phyloP scores from a whole-genome alignment of 202 grass and related monocot genomes.

The Digitaria exilis region DNA sequence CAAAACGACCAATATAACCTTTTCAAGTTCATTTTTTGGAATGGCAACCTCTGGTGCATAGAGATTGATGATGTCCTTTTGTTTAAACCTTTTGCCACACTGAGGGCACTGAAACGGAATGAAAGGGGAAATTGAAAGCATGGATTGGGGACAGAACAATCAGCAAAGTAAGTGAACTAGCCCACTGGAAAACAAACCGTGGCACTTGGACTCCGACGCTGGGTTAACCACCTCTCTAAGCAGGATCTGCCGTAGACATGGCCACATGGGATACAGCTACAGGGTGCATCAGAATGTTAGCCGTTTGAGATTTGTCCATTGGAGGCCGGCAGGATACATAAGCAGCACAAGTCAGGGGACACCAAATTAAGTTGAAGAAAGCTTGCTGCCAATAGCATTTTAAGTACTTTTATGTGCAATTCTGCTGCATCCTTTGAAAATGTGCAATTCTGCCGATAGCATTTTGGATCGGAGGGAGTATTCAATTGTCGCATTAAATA shows the following conservation, averaged over 20 bases:
- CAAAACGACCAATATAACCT: slow-evolving; percentile 49
- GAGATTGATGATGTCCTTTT: slow-evolving; percentile 82
- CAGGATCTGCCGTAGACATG: slow-evolving; percentile 93
- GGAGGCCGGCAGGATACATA: background rate
- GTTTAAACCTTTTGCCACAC: slow-evolving; percentile 65
- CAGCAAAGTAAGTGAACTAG: too few relatives aligned
- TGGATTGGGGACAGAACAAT: background rate
- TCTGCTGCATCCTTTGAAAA: background rate
- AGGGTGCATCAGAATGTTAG: slow-evolving; percentile 35
- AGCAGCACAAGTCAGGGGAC: background rate
- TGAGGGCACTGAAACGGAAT: slow-evolving; percentile 70
- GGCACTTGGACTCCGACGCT: slow-evolving; percentile 46
- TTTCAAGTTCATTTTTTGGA: slow-evolving; percentile 75
- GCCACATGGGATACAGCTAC: slow-evolving; percentile 88
- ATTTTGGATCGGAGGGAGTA: too few relatives aligned
- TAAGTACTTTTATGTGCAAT: background rate
- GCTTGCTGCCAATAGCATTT: background rate
- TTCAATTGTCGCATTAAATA: too few relatives aligned
- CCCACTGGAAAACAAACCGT: slow-evolving; percentile 39
- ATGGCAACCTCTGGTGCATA: slow-evolving; percentile 70
- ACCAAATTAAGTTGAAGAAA: background rate
- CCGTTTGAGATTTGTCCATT: background rate
- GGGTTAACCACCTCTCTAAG: slow-evolving; percentile 70
- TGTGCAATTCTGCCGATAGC: too few relatives aligned
- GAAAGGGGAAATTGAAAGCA: slow-evolving; percentile 13